These are phyloP conservation scores for Camellia japonica DNA, from an alignment of 148 eudicot genomes.

Conservation along the genomic window DNA sequence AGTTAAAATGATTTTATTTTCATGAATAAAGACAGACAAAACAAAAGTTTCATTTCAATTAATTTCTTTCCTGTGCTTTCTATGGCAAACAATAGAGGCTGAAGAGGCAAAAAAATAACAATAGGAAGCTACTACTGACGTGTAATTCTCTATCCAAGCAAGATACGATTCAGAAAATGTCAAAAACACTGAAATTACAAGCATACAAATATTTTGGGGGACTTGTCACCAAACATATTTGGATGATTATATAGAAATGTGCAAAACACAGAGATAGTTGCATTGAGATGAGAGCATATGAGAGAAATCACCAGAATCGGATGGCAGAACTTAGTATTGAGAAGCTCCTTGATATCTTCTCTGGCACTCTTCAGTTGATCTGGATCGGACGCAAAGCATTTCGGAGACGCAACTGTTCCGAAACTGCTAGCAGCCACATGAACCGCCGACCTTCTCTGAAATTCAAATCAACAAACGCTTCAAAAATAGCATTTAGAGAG, in stretches of 20 bases:
- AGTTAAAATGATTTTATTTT: too few relatives aligned
- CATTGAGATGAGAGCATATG: neutral
- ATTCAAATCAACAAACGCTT: neutral
- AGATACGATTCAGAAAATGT: neutral
- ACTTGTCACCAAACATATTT: neutral
- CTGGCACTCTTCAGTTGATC: slow-evolving; percentile 19
- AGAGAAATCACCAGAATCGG: slow-evolving; percentile 14
- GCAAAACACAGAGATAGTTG: neutral
- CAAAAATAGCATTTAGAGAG: neutral
- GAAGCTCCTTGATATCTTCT: slow-evolving; percentile 19
- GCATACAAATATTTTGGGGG: neutral
- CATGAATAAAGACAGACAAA: neutral
- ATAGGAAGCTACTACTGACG: too few relatives aligned
- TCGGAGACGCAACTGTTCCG: slow-evolving; percentile 14
- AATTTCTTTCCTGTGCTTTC: too few relatives aligned
- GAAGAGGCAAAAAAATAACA: too few relatives aligned
- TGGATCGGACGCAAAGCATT: slow-evolving; percentile 14
- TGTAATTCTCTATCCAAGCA: too few relatives aligned
- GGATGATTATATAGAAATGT: neutral
- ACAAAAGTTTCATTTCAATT: neutral
- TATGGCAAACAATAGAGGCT: too few relatives aligned
- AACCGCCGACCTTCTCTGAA: slow-evolving; percentile 7
- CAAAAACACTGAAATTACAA: neutral
- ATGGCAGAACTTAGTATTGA: slow-evolving; percentile 13
- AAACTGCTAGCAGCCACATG: neutral